Base-by-base conservation (phyloP, 1,284 basidiomycete species). In the Somion occarium region DNA sequence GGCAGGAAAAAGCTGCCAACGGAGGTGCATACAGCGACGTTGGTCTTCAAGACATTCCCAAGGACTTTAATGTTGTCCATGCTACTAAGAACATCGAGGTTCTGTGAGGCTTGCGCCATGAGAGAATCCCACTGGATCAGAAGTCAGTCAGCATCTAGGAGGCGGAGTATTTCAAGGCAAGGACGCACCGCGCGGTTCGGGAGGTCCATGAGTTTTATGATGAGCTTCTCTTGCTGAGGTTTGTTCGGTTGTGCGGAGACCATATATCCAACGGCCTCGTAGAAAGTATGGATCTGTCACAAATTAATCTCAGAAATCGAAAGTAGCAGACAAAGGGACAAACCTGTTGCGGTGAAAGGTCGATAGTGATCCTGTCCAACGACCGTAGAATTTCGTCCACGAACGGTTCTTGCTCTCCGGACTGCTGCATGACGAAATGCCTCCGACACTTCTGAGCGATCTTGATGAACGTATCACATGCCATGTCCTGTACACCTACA, bases 401-500 rank as follows among this genome's bases (percentile, higher is more conserved):
- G 70, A 99, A 99, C 1, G 97, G 97, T 66, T 99, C 97, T 55
- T 87, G 85, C 70, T 99, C 97, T 56, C 94, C 94, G 2, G 93
- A 89, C 70, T 99, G 97, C 67, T 97, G 93, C 87, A 98, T 96
- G 54, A 99, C 94, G 63, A 99, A 99, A 71, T 99, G 97, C 50
- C 96, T 82, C 44, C 95, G 82, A 68, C 97, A 99, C 72, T 98
- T 99, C 69, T 99, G 96, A 19, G 97, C 94, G 62, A 99, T 99
- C 74, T 99, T 99, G 78, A 99, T 98, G 73, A 99, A 99, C 0
- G 97, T 99, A 70, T 99, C 97, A 70, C 97, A 99, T 45, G 97
- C 97, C 97, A 99, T 99, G 71, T 99, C 97, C 71, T 99, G 97
- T 11, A 99, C 97, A 77, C 91, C 90, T 91, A 46, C 44, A 42